These are phyloP conservation scores for Marasmius tenuissimus DNA, from an alignment of 1,284 basidiomycete genomes.

Conservation along the genomic window DNA sequence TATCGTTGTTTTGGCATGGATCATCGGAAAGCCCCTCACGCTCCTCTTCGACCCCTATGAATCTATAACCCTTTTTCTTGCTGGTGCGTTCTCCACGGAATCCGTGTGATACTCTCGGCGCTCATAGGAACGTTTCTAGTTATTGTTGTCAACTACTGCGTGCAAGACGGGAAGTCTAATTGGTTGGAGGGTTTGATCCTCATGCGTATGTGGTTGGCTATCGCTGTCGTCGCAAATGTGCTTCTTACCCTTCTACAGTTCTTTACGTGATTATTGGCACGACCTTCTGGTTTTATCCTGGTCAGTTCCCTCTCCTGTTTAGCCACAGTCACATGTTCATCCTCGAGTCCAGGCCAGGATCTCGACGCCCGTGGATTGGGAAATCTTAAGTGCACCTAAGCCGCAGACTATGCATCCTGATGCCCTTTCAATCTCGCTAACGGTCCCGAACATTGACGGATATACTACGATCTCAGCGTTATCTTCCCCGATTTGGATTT, in stretches of 20 bases:
- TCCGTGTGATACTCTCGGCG: constrained; percentile 24
- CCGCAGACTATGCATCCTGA: no score
- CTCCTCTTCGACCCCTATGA: constrained; percentile 83
- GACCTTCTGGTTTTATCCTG: constrained; percentile 68
- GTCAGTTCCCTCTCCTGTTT: constrained; percentile 21
- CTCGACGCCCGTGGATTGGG: constrained; percentile 17
- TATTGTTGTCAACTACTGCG: constrained; percentile 63
- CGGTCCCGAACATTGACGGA: no score
- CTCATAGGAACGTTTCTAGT: constrained; percentile 36
- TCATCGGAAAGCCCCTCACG: constrained; percentile 65
- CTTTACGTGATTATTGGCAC: constrained; percentile 63
- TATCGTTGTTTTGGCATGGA: constrained; percentile 67
- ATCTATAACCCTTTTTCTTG: constrained; percentile 59
- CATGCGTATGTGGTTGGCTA: constrained; percentile 39
- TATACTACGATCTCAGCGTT: no score
- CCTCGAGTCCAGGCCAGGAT: neutral
- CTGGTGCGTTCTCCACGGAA: constrained; percentile 26
- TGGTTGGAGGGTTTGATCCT: constrained; percentile 60
- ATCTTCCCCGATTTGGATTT: no score
- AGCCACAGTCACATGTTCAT: neutral
- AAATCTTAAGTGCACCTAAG: no score
- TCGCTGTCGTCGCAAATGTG: neutral
- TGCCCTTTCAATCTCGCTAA: no score
- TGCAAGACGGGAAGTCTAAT: constrained; percentile 67
- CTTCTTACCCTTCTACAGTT: constrained; percentile 28